phyloP scores from a whole-genome alignment of 2,329 filamentous ascomycete species.

The Paracoccidioides brasiliensis region DNA sequence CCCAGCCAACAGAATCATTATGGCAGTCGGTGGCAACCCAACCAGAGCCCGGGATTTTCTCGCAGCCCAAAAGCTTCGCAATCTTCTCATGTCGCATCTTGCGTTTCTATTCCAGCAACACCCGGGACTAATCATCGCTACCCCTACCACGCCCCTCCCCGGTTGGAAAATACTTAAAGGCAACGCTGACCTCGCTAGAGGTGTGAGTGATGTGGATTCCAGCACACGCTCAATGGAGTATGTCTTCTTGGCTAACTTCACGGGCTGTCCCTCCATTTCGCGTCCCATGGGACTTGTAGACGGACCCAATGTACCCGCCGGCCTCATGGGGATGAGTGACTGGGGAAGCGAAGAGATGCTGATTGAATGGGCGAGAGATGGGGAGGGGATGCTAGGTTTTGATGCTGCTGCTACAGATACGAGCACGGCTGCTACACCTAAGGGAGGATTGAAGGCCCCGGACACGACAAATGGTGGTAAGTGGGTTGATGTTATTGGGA shows the following conservation, averaged over 20 bases:
- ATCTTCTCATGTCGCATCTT: slow-evolving; percentile 66
- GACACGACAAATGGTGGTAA: slow-evolving; percentile 13
- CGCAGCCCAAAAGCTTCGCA: slow-evolving; percentile 59
- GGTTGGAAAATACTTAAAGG: slow-evolving; percentile 59
- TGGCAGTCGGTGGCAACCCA: slow-evolving; percentile 47
- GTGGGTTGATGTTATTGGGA: slow-evolving; percentile 29
- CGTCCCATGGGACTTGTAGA: slow-evolving; percentile 62
- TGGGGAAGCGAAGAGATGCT: slow-evolving; percentile 42
- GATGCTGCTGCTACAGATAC: slow-evolving; percentile 3
- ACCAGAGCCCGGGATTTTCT: slow-evolving; percentile 58
- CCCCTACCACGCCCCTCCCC: slow-evolving; percentile 60
- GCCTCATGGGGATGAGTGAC: slow-evolving; percentile 42
- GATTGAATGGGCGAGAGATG: slow-evolving; percentile 41
- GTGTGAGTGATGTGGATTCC: slow-evolving; percentile 59
- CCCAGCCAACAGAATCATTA: slow-evolving; percentile 55
- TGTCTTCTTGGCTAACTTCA: slow-evolving; percentile 72
- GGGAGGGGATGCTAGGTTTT: slow-evolving; percentile 34
- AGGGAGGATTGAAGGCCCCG: slow-evolving; percentile 19
- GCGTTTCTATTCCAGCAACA: slow-evolving; percentile 55
- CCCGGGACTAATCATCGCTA: slow-evolving; percentile 64
- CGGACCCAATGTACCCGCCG: slow-evolving; percentile 32
- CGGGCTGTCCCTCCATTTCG: slow-evolving; percentile 61
- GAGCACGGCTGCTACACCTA: slow-evolving; percentile 3
- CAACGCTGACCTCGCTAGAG: slow-evolving; percentile 46
- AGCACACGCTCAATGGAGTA: slow-evolving; percentile 73